These are phyloP conservation scores for Penicillium sp. DNA, from an alignment of 2,329 filamentous ascomycete genomes.

Conservation along the genomic window DNA sequence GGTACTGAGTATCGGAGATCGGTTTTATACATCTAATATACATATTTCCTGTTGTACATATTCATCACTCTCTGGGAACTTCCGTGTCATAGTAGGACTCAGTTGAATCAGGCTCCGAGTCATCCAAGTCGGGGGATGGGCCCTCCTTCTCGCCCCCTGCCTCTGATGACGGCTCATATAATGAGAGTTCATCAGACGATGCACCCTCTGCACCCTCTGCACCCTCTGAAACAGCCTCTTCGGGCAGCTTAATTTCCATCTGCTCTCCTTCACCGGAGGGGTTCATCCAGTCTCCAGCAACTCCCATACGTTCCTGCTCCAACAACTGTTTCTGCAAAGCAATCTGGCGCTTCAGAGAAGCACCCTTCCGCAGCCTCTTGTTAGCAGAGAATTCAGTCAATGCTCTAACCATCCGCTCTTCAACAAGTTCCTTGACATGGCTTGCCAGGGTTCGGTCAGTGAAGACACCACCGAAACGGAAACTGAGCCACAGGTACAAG, in stretches of 20 bases:
- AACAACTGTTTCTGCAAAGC: constrained; percentile 35
- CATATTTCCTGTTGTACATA: constrained; percentile 12
- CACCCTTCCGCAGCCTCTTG: constrained; percentile 39
- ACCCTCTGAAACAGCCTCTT: constrained; percentile 12
- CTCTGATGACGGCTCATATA: background rate
- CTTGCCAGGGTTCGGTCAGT: constrained; percentile 70
- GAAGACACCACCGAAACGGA: constrained; percentile 80
- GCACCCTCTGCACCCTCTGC: background rate
- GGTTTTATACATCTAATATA: constrained; percentile 22
- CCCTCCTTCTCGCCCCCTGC: background rate
- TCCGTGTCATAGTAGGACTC: constrained; percentile 3
- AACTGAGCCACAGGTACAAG: constrained; percentile 89
- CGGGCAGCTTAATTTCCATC: constrained; percentile 14
- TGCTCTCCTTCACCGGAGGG: constrained; percentile 6
- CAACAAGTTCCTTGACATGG: constrained; percentile 73
- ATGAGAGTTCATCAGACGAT: background rate
- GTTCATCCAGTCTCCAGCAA: constrained; percentile 17
- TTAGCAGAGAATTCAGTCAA: constrained; percentile 56
- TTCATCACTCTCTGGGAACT: constrained; percentile 1
- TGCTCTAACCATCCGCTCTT: constrained; percentile 67
- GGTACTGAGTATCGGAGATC: constrained; percentile 3
- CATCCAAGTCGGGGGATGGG: background rate
- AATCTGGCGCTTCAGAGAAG: constrained; percentile 37
- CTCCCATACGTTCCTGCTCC: constrained; percentile 26
- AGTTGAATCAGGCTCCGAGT: background rate